Evolutionary conservation across 441 rosid genomes (phyloP), one percentile per base, ranked within the genome.

Genomic region (Viola pubescens): DNA sequence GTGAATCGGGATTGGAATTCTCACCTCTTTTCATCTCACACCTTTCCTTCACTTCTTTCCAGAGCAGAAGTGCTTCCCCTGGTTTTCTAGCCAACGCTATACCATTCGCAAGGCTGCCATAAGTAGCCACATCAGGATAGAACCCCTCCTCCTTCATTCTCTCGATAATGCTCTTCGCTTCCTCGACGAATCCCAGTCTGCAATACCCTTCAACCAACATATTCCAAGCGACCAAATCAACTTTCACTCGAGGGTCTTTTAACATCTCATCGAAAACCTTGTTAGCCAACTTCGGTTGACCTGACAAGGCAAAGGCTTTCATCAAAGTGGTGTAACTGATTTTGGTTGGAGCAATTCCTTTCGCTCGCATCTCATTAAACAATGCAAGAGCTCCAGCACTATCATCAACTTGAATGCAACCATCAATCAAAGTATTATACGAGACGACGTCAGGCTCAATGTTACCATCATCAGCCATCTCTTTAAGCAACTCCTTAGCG

Each of bases 321-420:
- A 89, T 90, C 82, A 90, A 62, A 42, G 98, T 89, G 6, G 98
- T 90, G 76, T 94, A 89, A 64, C 98, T 94, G 58, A 89, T 75
- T 82, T 94, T 94, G 12, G 89, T 84, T 1, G 98, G 97, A 65
- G 86, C 79, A 48, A 94, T 88, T 59, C 86, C 94, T 68, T 61
- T 80, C 0, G 77, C 72, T 63, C 99, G 78, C 97, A 94, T 94
- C 74, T 94, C 88, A 43, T 89, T 88, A 72, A 89, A 94, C 65
- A 81, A 82, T 3, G 79, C 68, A 10, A 94, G 77, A 47, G 97
- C 98, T 42, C 89, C 92, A 13, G 94, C 80, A 62, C 89, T 88
- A 67, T 94, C 97, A 56, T 88, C 97, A 3, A 82, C 77, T 66
- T 77, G 62, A 70, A 89, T 83, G 69, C 96, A 87, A 11, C 97